A percentile compares a stretch with the other conserved stretches of the same genome.
Conservation (phyloP, 1,284 basidiomycete genomes). For the Heterobasidion occidentale region DNA sequence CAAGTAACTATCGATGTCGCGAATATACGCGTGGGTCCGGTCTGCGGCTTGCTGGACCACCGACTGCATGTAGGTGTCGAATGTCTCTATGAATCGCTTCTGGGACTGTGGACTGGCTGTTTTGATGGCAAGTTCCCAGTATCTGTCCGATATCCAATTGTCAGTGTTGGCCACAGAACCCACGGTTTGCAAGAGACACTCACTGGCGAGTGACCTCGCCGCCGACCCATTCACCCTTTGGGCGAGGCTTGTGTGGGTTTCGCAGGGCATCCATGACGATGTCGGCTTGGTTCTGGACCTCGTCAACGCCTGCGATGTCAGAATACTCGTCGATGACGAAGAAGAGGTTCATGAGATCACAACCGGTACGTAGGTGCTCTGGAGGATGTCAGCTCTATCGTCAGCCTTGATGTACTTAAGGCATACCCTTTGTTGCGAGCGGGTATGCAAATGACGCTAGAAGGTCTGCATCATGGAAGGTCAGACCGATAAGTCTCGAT, state of each 20-base stretch:
- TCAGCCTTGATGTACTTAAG: neutral
- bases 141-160: conserved; percentile 9
- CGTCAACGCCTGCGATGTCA: conserved; percentile 21
- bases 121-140: conserved; percentile 15
- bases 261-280: conserved; percentile 28
- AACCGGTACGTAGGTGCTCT: conserved; percentile 20
- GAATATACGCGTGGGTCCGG: conserved; percentile 22
- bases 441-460: conserved; percentile 17
- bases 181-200: neutral
- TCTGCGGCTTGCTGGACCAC: conserved; percentile 33
- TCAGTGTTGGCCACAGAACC: neutral
- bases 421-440: conserved; percentile 11
- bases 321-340: conserved; percentile 36
- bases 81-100: conserved; percentile 13
- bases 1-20: conserved; percentile 29
- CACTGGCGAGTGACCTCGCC: conserved; percentile 26
- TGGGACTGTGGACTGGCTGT: conserved; percentile 10
- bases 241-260: conserved; percentile 23
- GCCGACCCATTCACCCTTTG: conserved; percentile 19
- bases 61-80: conserved; percentile 26
- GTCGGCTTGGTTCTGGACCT: conserved; percentile 19
- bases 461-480: neutral
- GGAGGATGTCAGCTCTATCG: neutral
- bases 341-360: conserved; percentile 33
- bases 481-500: neutral